Percentiles rank a stretch among this genome's conserved stretches.
phyloP scores from a whole-genome alignment of 345 rosid species.

The Sisymbrium irio region DNA sequence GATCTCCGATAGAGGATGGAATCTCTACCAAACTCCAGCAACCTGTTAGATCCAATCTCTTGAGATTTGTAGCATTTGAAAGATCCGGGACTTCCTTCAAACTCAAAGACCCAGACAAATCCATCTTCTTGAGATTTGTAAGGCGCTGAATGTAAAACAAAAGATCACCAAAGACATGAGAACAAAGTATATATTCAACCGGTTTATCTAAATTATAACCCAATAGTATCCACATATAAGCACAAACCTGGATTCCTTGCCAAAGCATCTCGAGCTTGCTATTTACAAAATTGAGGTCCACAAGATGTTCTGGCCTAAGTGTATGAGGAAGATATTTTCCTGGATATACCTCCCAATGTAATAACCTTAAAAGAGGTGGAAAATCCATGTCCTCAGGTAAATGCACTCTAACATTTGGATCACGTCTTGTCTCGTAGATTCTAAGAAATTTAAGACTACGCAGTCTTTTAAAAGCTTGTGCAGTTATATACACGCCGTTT shows the following conservation, averaged over 20 bases:
- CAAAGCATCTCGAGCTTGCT: not conserved
- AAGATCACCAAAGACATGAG: not conserved
- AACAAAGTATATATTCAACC: not conserved
- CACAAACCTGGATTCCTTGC: not conserved
- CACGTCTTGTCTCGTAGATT: not conserved
- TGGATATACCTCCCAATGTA: conserved; percentile 30
- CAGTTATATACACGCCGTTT: not conserved
- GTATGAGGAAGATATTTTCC: conserved; percentile 20
- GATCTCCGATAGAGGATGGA: conserved; percentile 10
- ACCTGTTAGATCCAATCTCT: not conserved
- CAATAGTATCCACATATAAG: not conserved
- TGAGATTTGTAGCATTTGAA: conserved; percentile 26
- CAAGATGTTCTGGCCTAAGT: conserved; percentile 2
- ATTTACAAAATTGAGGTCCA: not conserved
- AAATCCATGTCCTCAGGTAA: not conserved
- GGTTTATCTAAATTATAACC: not conserved
- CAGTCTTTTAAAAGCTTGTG: not conserved
- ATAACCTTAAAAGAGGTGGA: conserved; percentile 12
- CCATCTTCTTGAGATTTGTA: conserved; percentile 18
- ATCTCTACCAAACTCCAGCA: conserved; percentile 31
- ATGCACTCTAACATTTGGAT: not conserved
- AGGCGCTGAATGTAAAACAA: conserved; percentile 12
- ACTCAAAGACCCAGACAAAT: not conserved
- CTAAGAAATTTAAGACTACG: conserved; percentile 7
- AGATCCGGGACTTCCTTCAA: conserved; percentile 30